Base-by-base conservation (phyloP, 441 rosid genomes). In the Adansonia grandidieri region DNA sequence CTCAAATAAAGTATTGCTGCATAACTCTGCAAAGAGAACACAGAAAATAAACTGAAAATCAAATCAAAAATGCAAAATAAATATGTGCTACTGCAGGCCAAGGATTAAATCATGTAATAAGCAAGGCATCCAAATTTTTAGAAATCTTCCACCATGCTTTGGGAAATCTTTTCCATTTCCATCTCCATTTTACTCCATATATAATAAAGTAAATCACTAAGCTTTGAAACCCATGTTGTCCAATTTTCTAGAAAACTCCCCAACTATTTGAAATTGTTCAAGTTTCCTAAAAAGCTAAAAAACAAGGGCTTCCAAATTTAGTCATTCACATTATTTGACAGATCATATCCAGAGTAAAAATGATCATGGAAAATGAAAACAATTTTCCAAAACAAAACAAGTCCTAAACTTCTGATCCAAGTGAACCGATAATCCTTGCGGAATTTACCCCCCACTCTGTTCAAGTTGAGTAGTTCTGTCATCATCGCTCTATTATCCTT, bases 1-100 rank as follows among this genome's bases (percentile, higher is more conserved):
- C 97, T 91, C 78, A 92, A 81, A 85, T 96, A 96, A 51, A 96
- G 95, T 65, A 96, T 94, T 7, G 99, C 91, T 15, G 91, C 92
- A 82, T 96, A 96, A 74, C 93, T 94, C 99, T 96, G 90, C 67
- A 73, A 28, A 80, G 62, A 67, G 74, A 73, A 73, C 58, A 84
- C 15, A 2, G 37, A 66, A 66, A 17, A 78, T 2, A 3, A 70
- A 71, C 51, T 17, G 22, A 5, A 65, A 48, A 0, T 24, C 20
- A 76, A 63, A 37, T 9, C 40, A 44, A 37, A 45, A 15, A 54
- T 17, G 2, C 15, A 15, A 54, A 11, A 51, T 13, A 63, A 57
- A 76, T 56, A 51, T 13, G 45, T 14, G 11, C 20, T 65, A 2
- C 2, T 65, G 32, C 70, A 65, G 47, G 28, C 53, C 17, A 44